Percentiles rank a stretch among this genome's conserved stretches.
Conservation (phyloP, 805 yeast genomes). For the Maudiozyma barnettii region DNA sequence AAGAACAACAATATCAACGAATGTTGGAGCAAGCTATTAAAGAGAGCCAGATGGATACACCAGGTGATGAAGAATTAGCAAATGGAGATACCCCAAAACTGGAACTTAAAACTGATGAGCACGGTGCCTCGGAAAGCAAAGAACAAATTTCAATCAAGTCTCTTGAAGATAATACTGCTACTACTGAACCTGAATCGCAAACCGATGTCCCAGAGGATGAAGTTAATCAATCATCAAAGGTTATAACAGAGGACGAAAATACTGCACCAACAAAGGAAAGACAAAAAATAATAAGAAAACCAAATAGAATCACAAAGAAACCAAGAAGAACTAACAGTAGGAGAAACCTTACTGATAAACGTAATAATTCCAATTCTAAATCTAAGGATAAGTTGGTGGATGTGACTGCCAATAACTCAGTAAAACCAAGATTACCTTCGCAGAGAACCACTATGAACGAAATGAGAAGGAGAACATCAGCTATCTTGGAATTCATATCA, state of each 20-base stretch:
- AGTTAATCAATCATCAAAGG: neutral
- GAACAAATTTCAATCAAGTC: neutral
- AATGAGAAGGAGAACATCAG: constrained; percentile 80
- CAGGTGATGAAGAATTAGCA: neutral
- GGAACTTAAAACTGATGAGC: too few relatives aligned
- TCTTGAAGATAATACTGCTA: neutral
- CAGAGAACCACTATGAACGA: constrained; percentile 68
- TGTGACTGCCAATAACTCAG: constrained; percentile 29
- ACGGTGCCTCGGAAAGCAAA: too few relatives aligned
- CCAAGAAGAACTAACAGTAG: neutral
- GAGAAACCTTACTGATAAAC: constrained; percentile 6
- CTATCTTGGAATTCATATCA: constrained; percentile 84
- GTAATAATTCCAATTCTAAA: neutral
- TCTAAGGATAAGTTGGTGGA: neutral
- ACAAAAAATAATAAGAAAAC: neutral
- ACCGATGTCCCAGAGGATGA: neutral
- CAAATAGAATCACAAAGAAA: neutral
- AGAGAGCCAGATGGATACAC: constrained; percentile 22
- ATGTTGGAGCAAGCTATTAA: constrained; percentile 34
- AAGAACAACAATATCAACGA: constrained; percentile 36
- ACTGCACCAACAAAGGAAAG: neutral
- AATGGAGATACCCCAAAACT: neutral
- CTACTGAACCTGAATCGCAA: neutral
- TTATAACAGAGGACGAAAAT: neutral
- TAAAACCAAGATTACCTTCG: constrained; percentile 77